Base-by-base conservation (phyloP, 805 yeast genomes). In the Zygosaccharomyces kombuchaensis region DNA sequence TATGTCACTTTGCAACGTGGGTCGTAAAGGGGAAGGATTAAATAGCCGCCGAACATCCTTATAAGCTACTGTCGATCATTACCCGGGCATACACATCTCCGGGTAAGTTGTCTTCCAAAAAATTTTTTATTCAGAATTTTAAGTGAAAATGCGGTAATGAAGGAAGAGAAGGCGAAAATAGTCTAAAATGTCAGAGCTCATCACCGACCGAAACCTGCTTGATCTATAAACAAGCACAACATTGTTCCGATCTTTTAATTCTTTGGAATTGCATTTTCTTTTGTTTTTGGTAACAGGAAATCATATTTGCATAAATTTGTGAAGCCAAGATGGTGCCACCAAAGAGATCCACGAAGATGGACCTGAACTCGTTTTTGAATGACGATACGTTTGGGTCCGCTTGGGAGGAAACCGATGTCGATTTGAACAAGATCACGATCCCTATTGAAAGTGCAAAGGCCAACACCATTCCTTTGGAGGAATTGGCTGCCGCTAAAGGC, bases 341-440 rank as follows among this genome's bases (percentile, higher is more conserved):
- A 57, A 81, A 81, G 69, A 81, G 81, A 64, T 75, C 72, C 48
- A 75, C 76, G 53, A 87, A 82, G 72, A 85, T 88, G 93, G 91
- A 86, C 75, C 78, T 89, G 70, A 82, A 81, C 64, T 80, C 90
- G 68, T 89, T 89, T 76, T 77, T 87, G 64, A 79, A 81, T 59
- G 93, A 85, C 69, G 85, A 81, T 43, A 67, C 83, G 34, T 77
- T 81, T 56, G 81, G 80, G 41, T 79, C 82, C 43, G 81, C 88
- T 26, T 87, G 96, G 95, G 93, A 89, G 40, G 95, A 87, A 59
- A 86, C 80, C 51, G 93, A 82, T 52, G 80, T 86, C 54, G 93
- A 85, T 69, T 73, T 83, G 67, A 73, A 75, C 48, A 74, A 82
- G 57, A 78, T 82, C 58, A 77, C 78, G 35, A 77, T 81, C 43